These are phyloP conservation scores for Diplocarpon mali DNA, from an alignment of 2,329 filamentous ascomycete genomes.

Conservation along the genomic window DNA sequence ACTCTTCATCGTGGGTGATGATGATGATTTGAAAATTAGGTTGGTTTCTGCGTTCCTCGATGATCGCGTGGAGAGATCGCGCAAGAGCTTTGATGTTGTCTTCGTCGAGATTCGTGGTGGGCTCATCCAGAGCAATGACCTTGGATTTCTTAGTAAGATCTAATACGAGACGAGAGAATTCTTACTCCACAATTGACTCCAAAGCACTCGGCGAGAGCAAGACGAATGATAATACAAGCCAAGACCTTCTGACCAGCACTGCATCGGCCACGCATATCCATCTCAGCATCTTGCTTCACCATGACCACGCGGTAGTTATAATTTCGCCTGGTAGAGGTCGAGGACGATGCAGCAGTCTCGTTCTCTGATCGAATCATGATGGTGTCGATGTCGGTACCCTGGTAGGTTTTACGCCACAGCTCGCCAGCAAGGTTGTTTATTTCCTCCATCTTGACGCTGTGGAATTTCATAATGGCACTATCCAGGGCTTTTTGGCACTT, in stretches of 20 bases:
- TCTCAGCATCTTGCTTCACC: conserved; percentile 93
- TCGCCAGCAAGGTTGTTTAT: conserved; percentile 92
- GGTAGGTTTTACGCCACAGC: conserved; percentile 94
- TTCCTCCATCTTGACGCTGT: conserved; percentile 94
- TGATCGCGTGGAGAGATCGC: conserved; percentile 75
- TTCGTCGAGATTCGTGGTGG: conserved; percentile 89
- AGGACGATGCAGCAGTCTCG: conserved; percentile 43
- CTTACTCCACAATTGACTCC: conserved; percentile 75
- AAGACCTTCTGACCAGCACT: conserved; percentile 94
- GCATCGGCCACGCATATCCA: conserved; percentile 98
- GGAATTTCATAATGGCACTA: conserved; percentile 95
- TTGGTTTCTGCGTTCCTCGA: conserved; percentile 71
- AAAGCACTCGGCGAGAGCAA: conserved; percentile 93
- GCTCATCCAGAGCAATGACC: conserved; percentile 92
- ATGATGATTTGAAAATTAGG: conserved; percentile 96
- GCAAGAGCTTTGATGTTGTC: conserved; percentile 92
- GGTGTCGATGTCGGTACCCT: conserved; percentile 93
- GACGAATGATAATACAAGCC: conserved; percentile 91
- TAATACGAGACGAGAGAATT: not conserved
- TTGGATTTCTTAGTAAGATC: conserved; percentile 8
- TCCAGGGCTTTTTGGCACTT: conserved; percentile 78
- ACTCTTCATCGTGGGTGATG: conserved; percentile 98
- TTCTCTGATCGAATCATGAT: conserved; percentile 91
- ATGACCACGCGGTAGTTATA: conserved; percentile 99
- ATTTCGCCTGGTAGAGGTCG: conserved; percentile 49